A percentile compares a stretch with the other conserved stretches of the same genome.
Conservation (phyloP, 2,329 filamentous ascomycete species). For the Colletotrichum horii region DNA sequence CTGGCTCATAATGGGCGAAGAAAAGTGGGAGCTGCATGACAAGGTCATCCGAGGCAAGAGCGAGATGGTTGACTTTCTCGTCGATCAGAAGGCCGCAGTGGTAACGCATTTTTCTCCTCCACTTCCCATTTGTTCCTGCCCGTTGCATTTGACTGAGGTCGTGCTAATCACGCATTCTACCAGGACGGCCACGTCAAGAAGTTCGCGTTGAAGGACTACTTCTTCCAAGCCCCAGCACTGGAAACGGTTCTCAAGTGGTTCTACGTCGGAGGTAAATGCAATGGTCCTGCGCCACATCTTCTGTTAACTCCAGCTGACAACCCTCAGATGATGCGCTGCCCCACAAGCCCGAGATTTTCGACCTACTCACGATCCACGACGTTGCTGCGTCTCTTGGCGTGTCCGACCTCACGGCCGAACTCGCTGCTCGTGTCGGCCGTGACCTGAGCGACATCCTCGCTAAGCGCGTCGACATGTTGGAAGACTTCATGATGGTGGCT, state of each 20-base stretch:
- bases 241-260: neutral
- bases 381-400: neutral
- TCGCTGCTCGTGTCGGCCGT: neutral
- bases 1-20: neutral
- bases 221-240: neutral
- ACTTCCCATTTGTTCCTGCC: neutral
- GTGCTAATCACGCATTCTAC: neutral
- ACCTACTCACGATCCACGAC: neutral
- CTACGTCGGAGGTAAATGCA: neutral
- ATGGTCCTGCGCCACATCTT: rapidly evolving
- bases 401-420: neutral
- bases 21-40: neutral
- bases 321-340: neutral
- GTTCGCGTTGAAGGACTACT: neutral
- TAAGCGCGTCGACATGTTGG: neutral
- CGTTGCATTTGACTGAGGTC: too few species aligned
- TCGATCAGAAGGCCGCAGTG: neutral
- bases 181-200: neutral
- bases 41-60: neutral
- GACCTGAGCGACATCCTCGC: neutral
- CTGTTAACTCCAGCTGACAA: neutral
- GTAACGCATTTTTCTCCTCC: neutral
- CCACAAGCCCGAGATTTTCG: neutral
- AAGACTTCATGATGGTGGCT: neutral
- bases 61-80: neutral